These are phyloP conservation scores for Xylariaceae sp. DNA, from an alignment of 2,329 filamentous ascomycete species.

Conservation along the genomic window DNA sequence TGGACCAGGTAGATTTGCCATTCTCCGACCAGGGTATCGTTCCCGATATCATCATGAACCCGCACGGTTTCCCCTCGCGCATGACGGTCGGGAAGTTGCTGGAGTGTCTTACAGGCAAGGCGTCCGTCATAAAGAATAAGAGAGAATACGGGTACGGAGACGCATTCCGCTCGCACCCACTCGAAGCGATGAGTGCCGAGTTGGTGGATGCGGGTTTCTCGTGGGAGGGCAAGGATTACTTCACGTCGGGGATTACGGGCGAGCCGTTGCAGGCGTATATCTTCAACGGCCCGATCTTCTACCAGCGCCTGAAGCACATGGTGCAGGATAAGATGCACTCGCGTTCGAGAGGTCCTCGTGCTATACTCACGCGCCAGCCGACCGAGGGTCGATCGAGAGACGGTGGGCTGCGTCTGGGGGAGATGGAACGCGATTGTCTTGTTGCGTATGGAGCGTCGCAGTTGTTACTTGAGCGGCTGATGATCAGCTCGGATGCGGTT, in stretches of 20 bases:
- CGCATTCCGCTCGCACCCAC: slow-evolving; percentile 75
- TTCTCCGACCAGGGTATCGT: slow-evolving; percentile 87
- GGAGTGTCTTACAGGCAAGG: slow-evolving; percentile 91
- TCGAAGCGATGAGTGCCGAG: slow-evolving; percentile 84
- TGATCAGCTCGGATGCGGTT: slow-evolving; percentile 89
- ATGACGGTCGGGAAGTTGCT: slow-evolving; percentile 99
- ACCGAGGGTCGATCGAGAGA: slow-evolving; percentile 92
- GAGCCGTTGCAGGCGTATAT: slow-evolving; percentile 93
- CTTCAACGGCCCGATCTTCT: slow-evolving; percentile 98
- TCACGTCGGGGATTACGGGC: slow-evolving; percentile 91
- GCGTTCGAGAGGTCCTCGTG: slow-evolving; percentile 81
- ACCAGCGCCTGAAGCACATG: slow-evolving; percentile 99
- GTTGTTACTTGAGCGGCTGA: slow-evolving; percentile 84
- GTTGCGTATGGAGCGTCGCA: slow-evolving; percentile 96
- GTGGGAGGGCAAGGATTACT: slow-evolving; percentile 95
- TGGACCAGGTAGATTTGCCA: slow-evolving; percentile 93
- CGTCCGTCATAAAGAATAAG: slow-evolving; percentile 77
- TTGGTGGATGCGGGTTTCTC: slow-evolving; percentile 87
- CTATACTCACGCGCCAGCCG: slow-evolving; percentile 89
- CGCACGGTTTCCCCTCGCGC: slow-evolving; percentile 97
- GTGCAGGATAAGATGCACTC: slow-evolving; percentile 99
- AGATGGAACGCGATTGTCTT: slow-evolving; percentile 98
- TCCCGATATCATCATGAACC: slow-evolving; percentile 99
- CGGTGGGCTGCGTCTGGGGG: slow-evolving; percentile 86
- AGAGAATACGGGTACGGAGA: slow-evolving; percentile 82